Base-by-base conservation (phyloP, 2,329 filamentous ascomycete species). In the Trichoderma lentiforme region DNA sequence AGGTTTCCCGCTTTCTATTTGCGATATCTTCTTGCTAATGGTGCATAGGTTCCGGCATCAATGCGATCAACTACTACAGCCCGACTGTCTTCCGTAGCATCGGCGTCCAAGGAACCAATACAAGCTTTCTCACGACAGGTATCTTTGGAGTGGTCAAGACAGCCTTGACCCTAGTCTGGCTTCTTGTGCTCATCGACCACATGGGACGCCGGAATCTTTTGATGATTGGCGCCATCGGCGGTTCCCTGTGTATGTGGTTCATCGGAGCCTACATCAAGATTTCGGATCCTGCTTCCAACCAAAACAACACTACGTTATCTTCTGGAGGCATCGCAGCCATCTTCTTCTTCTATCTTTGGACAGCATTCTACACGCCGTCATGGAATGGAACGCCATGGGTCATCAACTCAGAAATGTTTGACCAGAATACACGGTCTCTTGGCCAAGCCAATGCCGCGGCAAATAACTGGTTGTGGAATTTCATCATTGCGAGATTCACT, bases 401-500 rank as follows among this genome's bases (percentile, higher is more conserved):
- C 9, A 70, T 70, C 57, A 70, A 70, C 7, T 70, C 67, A 4
- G 67, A 70, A 53, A 70, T 70, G 67, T 70, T 70, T 70, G 67
- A 70, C 30, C 67, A 70, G 26, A 70, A 70, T 5, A 70, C 67
- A 11, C 57, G 67, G 26, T 70, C 67, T 36, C 67, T 70, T 14
- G 67, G 67, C n/a, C 67, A 70, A 21, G 69, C 67, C 4, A 70
- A 70, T 4, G 67, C 67, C 4, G 67, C 67, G 0, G 67, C 71
- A n/a, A 71, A 62, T 28, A 72, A 72, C 36, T 72, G 71, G 71
- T 11, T 71, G 6, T 71, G 69, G 67, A 72, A 72, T 24, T 72
- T 72, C 18, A 70, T 70, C 36, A 71, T 72, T 66, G 71, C 71
- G 21, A 58, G 69, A 21, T 83, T 82, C 53, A 82, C 84, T 0